phyloP scores from a whole-genome alignment of 495 filamentous ascomycete species.

The Aspergillus hancockii region DNA sequence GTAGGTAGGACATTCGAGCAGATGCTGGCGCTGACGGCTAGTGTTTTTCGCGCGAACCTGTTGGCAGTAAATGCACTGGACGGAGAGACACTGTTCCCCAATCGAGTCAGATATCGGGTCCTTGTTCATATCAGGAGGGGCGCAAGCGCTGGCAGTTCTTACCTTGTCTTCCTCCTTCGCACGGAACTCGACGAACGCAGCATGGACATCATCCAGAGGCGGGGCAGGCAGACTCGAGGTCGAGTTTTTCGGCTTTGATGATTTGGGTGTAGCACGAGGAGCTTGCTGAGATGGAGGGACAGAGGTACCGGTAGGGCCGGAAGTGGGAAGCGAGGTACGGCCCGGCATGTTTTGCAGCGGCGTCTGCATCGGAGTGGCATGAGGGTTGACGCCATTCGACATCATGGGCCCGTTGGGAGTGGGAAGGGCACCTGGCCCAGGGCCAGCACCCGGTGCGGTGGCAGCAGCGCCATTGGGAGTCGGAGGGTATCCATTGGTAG shows the following conservation, averaged over 20 bases:
- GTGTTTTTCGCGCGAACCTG: conserved; percentile 60
- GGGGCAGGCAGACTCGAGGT: conserved; percentile 45
- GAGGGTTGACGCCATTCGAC: conserved; percentile 48
- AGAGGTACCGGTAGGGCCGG: conserved; percentile 35
- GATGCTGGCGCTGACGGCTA: conserved; percentile 55
- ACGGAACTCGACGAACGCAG: conserved; percentile 57
- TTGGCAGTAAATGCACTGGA: conserved; percentile 60
- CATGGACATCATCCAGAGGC: conserved; percentile 55
- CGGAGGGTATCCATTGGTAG: conserved; percentile 47
- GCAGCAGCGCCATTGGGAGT: conserved; percentile 45
- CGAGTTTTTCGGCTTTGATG: conserved; percentile 41
- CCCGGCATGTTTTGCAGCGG: conserved; percentile 42
- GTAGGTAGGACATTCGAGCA: conserved; percentile 57
- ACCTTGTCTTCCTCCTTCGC: conserved; percentile 62
- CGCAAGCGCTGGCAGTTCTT: conserved; percentile 14
- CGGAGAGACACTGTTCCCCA: conserved; percentile 49
- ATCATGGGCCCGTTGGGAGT: conserved; percentile 45
- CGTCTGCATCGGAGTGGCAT: conserved; percentile 47
- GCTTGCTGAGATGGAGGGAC: conserved; percentile 31
- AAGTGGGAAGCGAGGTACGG: conserved; percentile 41
- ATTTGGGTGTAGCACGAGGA: conserved; percentile 44
- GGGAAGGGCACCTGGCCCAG: conserved; percentile 33
- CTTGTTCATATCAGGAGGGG: not conserved
- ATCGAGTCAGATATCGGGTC: conserved; percentile 11
- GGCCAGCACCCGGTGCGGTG: conserved; percentile 36